Conservation (phyloP, 1,284 basidiomycete genomes). For the Fomitopsis pinicola region DNA sequence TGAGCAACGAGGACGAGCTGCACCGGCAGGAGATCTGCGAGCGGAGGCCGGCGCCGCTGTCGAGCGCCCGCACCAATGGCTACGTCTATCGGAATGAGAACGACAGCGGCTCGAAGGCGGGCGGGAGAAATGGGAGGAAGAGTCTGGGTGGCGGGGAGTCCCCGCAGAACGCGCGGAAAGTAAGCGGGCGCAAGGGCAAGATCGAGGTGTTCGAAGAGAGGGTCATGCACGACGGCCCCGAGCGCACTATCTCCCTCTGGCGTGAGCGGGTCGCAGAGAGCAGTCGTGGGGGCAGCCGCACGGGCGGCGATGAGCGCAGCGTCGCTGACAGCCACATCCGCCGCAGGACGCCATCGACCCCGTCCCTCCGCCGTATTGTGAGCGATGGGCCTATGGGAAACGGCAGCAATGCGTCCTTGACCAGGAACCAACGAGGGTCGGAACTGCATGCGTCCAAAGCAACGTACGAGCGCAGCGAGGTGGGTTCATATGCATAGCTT, state of each 20-base stretch:
- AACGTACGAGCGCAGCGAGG: constrained; percentile 29
- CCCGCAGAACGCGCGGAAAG: constrained; percentile 21
- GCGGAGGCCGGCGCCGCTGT: background rate
- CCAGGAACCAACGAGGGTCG: constrained; percentile 5
- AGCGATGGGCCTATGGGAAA: constrained; percentile 13
- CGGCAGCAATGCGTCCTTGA: constrained; percentile 4
- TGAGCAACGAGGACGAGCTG: constrained; percentile 31
- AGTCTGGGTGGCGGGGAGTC: constrained; percentile 4
- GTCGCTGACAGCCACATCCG: constrained; percentile 19
- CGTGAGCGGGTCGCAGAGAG: constrained; percentile 32
- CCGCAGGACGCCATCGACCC: constrained; percentile 19
- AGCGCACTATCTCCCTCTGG: constrained; percentile 34
- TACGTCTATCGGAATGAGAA: constrained; percentile 2
- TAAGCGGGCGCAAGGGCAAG: constrained; percentile 21
- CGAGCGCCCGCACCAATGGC: constrained; percentile 5
- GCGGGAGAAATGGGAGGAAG: background rate
- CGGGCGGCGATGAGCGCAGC: constrained; percentile 13
- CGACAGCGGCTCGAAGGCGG: background rate
- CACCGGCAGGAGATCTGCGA: constrained; percentile 2
- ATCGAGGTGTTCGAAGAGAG: constrained; percentile 30
- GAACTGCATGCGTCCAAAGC: constrained; percentile 9
- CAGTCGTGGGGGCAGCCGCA: constrained; percentile 11
- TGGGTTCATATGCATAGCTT: constrained; percentile 6
- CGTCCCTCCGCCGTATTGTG: constrained; percentile 16
- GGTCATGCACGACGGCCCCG: constrained; percentile 31